Evolutionary conservation across 768 basidiomycete species (phyloP).

Genomic region (Naganishia friedmannii): DNA sequence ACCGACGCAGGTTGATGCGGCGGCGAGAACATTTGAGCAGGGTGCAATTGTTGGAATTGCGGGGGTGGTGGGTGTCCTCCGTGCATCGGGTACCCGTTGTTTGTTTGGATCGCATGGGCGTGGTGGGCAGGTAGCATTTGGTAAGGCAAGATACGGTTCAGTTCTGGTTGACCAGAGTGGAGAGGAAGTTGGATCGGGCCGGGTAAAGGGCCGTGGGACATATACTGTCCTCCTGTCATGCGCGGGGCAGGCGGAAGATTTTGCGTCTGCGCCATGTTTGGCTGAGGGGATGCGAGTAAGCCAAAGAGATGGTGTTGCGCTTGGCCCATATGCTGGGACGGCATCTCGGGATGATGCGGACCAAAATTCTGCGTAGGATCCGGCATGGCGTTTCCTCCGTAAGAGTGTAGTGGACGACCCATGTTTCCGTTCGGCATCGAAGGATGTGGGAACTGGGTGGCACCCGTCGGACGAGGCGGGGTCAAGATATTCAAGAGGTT

Average conservation of each 20-base stretch:
- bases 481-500: not conserved
- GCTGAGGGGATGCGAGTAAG: not conserved
- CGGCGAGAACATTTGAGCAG: constrained; percentile 7
- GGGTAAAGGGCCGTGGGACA: not conserved
- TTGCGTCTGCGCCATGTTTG: not conserved
- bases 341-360: not conserved
- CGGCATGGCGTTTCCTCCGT: not conserved
- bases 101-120: not conserved
- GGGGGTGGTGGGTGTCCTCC: not conserved
- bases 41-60: constrained; percentile 15
- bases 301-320: not conserved
- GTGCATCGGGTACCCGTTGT: constrained; percentile 1
- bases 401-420: not conserved
- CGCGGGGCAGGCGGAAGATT: not conserved
- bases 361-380: not conserved
- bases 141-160: constrained; percentile 20
- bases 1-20: constrained; percentile 11
- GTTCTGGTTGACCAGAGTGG: constrained; percentile 4
- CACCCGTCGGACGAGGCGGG: not conserved
- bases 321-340: not conserved
- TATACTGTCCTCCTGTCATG: not conserved
- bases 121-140: not conserved
- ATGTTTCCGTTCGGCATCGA: not conserved
- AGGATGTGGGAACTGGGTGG: not conserved
- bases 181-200: constrained; percentile 7